phyloP scores from a whole-genome alignment of 495 filamentous ascomycete species.

The Evernia prunastri region DNA sequence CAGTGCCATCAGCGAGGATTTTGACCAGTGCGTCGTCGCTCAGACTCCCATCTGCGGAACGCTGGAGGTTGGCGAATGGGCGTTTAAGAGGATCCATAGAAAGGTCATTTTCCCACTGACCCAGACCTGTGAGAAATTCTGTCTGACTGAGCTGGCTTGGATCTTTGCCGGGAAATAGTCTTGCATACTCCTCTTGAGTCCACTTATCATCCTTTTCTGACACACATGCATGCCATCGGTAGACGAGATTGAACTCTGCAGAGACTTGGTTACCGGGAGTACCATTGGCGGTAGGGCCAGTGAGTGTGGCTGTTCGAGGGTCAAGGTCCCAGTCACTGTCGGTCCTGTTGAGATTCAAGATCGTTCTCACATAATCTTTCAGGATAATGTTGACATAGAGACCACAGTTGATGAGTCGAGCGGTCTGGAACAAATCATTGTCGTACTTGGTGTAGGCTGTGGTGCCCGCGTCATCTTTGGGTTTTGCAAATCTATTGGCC shows the following conservation, averaged over 20 bases:
- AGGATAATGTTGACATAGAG: slow-evolving; percentile 74
- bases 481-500: slow-evolving; percentile 47
- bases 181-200: slow-evolving; percentile 58
- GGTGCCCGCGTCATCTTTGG: slow-evolving; percentile 34
- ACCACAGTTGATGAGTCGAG: slow-evolving; percentile 63
- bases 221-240: slow-evolving; percentile 75
- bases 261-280: slow-evolving; percentile 66
- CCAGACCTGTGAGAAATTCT: slow-evolving; percentile 54
- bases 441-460: slow-evolving; percentile 60
- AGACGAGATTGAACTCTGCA: slow-evolving; percentile 70
- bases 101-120: slow-evolving; percentile 51
- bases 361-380: slow-evolving; percentile 76
- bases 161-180: slow-evolving; percentile 53
- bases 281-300: slow-evolving; percentile 35
- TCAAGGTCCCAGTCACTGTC: slow-evolving; percentile 69
- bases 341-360: slow-evolving; percentile 68
- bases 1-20: slow-evolving; percentile 58
- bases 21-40: slow-evolving; percentile 62
- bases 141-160: slow-evolving; percentile 42
- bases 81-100: slow-evolving; percentile 58
- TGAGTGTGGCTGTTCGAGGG: slow-evolving; percentile 46
- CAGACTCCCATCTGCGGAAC: slow-evolving; percentile 53
- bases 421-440: slow-evolving; percentile 71
- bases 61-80: slow-evolving; percentile 53
- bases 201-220: slow-evolving; percentile 67